A percentile compares a stretch with the other conserved stretches of the same genome.
These are phyloP conservation scores for Aurinia saxatilis DNA, from an alignment of 345 rosid genomes.

Conservation along the genomic window DNA sequence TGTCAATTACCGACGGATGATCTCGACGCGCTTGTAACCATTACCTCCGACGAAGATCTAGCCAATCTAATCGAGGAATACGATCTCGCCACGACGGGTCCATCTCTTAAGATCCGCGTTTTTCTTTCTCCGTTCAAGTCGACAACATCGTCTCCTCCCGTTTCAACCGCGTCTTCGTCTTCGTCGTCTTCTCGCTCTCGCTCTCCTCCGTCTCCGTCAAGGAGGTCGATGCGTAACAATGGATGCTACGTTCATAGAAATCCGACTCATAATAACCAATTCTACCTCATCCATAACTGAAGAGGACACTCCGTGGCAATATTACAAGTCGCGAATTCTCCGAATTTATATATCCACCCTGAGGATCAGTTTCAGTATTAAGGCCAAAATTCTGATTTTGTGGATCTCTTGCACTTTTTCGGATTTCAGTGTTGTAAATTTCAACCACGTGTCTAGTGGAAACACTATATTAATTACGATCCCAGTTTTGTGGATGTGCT, in stretches of 20 bases:
- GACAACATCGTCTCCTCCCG: not conserved
- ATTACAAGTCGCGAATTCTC: not conserved
- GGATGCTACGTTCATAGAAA: conserved; percentile 37
- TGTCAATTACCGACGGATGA: conserved; percentile 87
- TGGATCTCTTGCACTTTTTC: not conserved
- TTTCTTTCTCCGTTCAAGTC: conserved; percentile 46
- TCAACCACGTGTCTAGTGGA: not conserved
- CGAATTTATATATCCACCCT: not conserved
- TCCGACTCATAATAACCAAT: conserved; percentile 29
- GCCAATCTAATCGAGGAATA: conserved; percentile 86
- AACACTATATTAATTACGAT: not conserved
- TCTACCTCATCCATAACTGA: conserved; percentile 52
- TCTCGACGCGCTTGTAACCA: conserved; percentile 73
- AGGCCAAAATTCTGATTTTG: not conserved
- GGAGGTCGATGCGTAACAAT: conserved; percentile 22
- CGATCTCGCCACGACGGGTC: conserved; percentile 38
- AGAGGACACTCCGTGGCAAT: conserved; percentile 34
- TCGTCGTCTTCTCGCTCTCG: conserved; percentile 23
- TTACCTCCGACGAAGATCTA: conserved; percentile 83
- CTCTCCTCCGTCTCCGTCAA: conserved; percentile 16
- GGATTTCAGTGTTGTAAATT: no score
- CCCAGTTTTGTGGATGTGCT: not conserved
- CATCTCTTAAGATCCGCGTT: conserved; percentile 65
- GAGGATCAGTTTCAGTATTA: conserved; percentile 11
- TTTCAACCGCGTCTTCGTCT: conserved; percentile 26